Base-by-base conservation (phyloP, 768 basidiomycete species). In the Goffeauzyma gilvescens region DNA sequence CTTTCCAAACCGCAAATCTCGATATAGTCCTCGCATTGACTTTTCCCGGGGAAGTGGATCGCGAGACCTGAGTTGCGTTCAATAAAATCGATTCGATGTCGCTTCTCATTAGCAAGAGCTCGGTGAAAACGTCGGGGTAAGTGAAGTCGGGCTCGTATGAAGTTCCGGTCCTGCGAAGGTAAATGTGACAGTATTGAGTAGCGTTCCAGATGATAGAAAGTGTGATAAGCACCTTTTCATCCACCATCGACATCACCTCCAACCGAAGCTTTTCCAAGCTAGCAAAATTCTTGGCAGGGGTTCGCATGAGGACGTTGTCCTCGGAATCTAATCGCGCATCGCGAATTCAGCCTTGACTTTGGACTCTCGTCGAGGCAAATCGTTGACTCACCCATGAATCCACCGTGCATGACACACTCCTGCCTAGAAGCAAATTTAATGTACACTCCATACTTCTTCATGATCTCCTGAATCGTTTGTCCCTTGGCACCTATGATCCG, bases 371-470 rank as follows among this genome's bases (percentile, higher is more conserved):
- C 2, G 9, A 15, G 3, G 5, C 9, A 14, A 6, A 10, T 1
- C 14, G 20, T 1, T 12, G n/a, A 33, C 44, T 9, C 21, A 45
- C 44, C 35, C 26, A 38, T 27, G 36, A 38, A 37, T 32, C 89
- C 90, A 21, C 90, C 90, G 50, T 89, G 71, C 10, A 80, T 75
- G 27, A 86, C 86, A 64, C 89, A 93, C 62, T 96, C 90, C 54
- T 96, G 90, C 9, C 85, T 85, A 62, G 95, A 96, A 18, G 84
- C 85, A 57, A 96, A 98, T 66, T 96, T 96, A 65, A 98, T 90
- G 66, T 95, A 96, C 17, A 95, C 90, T n/a, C 90, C 90, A 52
- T 81, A 93, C 62, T 90, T 86, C 70, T 95, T 95, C 90, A 98
- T 98, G 66, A 98, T 96, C 46, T 86, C 76, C 64, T 96, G 90